Evolutionary conservation across 257 asterid species (phyloP).

Genomic region (Penstemon newberryi): DNA sequence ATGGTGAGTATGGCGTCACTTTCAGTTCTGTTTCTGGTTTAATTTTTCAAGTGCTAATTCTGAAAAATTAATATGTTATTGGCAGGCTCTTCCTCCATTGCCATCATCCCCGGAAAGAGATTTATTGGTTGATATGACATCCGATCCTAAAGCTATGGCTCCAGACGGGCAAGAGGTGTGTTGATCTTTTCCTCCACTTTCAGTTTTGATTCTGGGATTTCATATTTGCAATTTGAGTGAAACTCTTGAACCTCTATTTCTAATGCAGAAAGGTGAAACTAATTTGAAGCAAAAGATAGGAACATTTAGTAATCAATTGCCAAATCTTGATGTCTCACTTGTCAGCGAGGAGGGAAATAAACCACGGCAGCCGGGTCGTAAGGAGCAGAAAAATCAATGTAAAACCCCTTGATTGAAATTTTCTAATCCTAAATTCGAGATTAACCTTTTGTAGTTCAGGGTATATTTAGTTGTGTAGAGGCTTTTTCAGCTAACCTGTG

Average conservation of each 20-base stretch:
- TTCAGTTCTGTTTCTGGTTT: constrained; percentile 11
- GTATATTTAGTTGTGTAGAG: background rate
- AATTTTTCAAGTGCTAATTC: constrained; percentile 8
- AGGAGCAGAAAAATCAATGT: constrained; percentile 45
- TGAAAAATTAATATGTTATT: constrained; percentile 22
- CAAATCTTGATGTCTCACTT: constrained; percentile 19
- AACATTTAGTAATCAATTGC: constrained; percentile 15
- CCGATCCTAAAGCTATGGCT: constrained; percentile 24
- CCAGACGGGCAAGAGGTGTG: constrained; percentile 36
- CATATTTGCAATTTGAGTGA: constrained; percentile 6
- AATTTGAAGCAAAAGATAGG: constrained; percentile 24
- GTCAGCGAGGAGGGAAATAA: constrained; percentile 23
- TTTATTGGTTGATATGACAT: constrained; percentile 16
- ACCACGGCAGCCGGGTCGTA: constrained; percentile 31
- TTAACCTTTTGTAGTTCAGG: background rate
- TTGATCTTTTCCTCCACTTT: constrained; percentile 10
- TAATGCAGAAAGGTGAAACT: constrained; percentile 36
- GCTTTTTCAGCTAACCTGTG: constrained; percentile 2
- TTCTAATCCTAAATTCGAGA: constrained; percentile 9
- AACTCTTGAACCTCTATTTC: constrained; percentile 14
- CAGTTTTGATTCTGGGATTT: background rate
- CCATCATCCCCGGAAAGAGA: constrained; percentile 42
- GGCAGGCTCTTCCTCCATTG: constrained; percentile 42
- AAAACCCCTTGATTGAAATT: constrained; percentile 18
- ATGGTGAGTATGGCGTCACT: constrained; percentile 42